These are phyloP conservation scores for Sarocladiaceae sp. DNA, from an alignment of 2,329 filamentous ascomycete species.

Conservation along the genomic window DNA sequence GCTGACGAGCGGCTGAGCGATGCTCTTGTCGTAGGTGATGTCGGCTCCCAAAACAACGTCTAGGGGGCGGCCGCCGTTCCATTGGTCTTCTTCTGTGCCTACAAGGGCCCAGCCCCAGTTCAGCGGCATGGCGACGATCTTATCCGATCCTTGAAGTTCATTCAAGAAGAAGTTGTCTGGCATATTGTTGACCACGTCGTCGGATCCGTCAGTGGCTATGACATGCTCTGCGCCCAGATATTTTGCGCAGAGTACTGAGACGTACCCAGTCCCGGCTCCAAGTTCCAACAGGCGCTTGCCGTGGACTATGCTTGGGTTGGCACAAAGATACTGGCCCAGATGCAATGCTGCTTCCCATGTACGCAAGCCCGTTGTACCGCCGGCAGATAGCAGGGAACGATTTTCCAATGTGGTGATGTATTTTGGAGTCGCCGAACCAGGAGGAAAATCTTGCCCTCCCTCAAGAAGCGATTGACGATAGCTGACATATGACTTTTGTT, in stretches of 20 bases:
- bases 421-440: background rate
- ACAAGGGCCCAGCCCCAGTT: slow-evolving; percentile 61
- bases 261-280: slow-evolving; percentile 71
- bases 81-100: slow-evolving; percentile 51
- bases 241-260: slow-evolving; percentile 70
- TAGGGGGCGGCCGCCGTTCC: slow-evolving; percentile 42
- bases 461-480: slow-evolving; percentile 49
- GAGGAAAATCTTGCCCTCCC: slow-evolving; percentile 4
- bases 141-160: slow-evolving; percentile 45
- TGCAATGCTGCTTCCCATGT: slow-evolving; percentile 81
- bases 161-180: slow-evolving; percentile 68
- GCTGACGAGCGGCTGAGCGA: slow-evolving; percentile 59
- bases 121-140: slow-evolving; percentile 49
- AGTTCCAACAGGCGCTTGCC: slow-evolving; percentile 64
- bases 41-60: slow-evolving; percentile 73
- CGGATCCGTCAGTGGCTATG: slow-evolving; percentile 70
- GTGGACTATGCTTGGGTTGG: slow-evolving; percentile 38
- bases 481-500: slow-evolving; percentile 71
- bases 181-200: slow-evolving; percentile 64
- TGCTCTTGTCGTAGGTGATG: slow-evolving; percentile 68
- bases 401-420: slow-evolving; percentile 65
- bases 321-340: slow-evolving; percentile 63
- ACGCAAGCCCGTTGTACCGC: slow-evolving; percentile 69
- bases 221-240: slow-evolving; percentile 56
- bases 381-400: slow-evolving; percentile 62